These are phyloP conservation scores for Claviceps sorghi DNA, from an alignment of 2,329 filamentous ascomycete species.

Conservation along the genomic window DNA sequence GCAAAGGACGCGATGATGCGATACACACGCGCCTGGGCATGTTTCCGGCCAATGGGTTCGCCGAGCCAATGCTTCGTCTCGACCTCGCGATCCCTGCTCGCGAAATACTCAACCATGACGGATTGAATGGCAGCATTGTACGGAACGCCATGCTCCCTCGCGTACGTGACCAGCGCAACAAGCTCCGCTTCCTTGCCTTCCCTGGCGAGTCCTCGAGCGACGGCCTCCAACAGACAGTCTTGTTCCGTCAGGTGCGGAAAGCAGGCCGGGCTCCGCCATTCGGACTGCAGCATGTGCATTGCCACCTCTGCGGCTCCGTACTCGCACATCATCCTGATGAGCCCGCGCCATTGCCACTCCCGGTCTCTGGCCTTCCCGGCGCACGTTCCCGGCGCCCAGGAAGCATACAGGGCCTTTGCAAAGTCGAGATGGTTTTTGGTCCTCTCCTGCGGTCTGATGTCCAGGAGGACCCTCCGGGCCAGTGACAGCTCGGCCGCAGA, in stretches of 20 bases:
- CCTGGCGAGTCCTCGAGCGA: slow-evolving; percentile 41
- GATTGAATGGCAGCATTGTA: slow-evolving; percentile 33
- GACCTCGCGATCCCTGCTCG: slow-evolving; percentile 38
- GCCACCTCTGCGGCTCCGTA: slow-evolving; percentile 43
- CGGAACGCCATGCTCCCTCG: slow-evolving; percentile 31
- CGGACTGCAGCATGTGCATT: slow-evolving; percentile 23
- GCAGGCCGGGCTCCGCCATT: slow-evolving; percentile 15
- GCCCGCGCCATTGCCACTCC: slow-evolving; percentile 16
- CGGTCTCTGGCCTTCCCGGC: slow-evolving; percentile 8
- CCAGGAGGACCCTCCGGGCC: slow-evolving; percentile 29
- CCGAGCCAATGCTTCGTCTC: slow-evolving; percentile 55
- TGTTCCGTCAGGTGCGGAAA: slow-evolving; percentile 9
- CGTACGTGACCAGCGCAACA: slow-evolving; percentile 36
- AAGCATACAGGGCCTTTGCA: slow-evolving; percentile 27
- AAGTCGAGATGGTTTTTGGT: slow-evolving; percentile 32
- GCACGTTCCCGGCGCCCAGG: slow-evolving; percentile 10
- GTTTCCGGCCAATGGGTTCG: slow-evolving; percentile 28
- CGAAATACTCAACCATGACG: slow-evolving; percentile 48
- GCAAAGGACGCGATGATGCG: slow-evolving; percentile 32
- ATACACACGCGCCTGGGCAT: slow-evolving; percentile 13
- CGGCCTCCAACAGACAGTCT: slow-evolving; percentile 13
- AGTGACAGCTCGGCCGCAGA: slow-evolving; percentile 27
- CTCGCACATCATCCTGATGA: slow-evolving; percentile 30
- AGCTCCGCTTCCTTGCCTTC: slow-evolving; percentile 46
- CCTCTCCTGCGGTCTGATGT: slow-evolving; percentile 27